Evolutionary conservation across 2,329 filamentous ascomycete species (phyloP).

Genomic region (Nemania sp.): DNA sequence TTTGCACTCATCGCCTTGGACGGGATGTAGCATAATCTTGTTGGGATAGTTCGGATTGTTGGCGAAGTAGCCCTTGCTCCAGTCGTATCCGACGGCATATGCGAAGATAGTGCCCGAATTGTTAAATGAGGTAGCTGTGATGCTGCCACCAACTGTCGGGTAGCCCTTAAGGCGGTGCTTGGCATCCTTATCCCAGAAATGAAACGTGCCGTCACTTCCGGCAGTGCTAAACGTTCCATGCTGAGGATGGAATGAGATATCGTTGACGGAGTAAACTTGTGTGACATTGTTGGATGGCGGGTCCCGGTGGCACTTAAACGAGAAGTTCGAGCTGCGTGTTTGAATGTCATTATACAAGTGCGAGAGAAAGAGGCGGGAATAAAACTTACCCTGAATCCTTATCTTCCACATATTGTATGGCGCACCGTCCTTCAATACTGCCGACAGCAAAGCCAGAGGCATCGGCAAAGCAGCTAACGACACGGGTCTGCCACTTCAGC

Average conservation of each 20-base stretch:
- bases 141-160: constrained; percentile 80
- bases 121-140: constrained; percentile 91
- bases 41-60: constrained; percentile 76
- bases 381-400: constrained; percentile 73
- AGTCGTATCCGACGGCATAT: constrained; percentile 93
- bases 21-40: constrained; percentile 84
- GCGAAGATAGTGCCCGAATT: constrained; percentile 81
- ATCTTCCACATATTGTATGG: constrained; percentile 97
- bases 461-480: constrained; percentile 93
- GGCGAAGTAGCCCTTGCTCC: constrained; percentile 90
- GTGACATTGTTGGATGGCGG: constrained; percentile 73
- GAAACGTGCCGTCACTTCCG: constrained; percentile 93
- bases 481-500: constrained; percentile 96
- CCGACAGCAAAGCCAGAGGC: constrained; percentile 91
- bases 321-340: constrained; percentile 78
- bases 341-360: constrained; percentile 7
- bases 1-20: constrained; percentile 65
- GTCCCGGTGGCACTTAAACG: constrained; percentile 98
- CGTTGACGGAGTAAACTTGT: constrained; percentile 93
- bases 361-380: background rate
- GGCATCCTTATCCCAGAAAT: constrained; percentile 93
- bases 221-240: constrained; percentile 99
- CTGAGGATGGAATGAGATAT: constrained; percentile 94
- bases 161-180: constrained; percentile 91
- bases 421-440: constrained; percentile 94